Evolutionary conservation across 108 stramenopile species (phyloP), one percentile per base, ranked within the genome.

Genomic region (Aurantiochytrium sp.): DNA sequence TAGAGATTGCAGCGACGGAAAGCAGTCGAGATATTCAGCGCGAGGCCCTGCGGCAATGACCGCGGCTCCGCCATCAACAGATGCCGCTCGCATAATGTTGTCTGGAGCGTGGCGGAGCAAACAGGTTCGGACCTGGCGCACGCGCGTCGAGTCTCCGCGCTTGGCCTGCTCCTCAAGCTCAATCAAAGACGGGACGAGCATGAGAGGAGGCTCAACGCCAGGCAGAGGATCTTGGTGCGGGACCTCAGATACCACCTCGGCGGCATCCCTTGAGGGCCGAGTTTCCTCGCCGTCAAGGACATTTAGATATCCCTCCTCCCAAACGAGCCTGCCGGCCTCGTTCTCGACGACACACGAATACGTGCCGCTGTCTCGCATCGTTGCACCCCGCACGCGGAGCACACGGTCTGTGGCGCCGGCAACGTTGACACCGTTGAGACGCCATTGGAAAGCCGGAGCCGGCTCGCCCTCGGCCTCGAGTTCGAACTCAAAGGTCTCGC

Each of bases 271-370:
- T 53, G 4, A 4, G 76, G 51, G n/a, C 51, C n/a, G 49, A 53
- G 76, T 25, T 25, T 53, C 51, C 49, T 47, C 25, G n/a, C 51
- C n/a, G 8, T 47, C 76, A 53, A 83, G 12, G 25, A 83, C 76
- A 23, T 83, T 83, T 0, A 83, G 49, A 23, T 83, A 83, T 8
- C 76, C 76, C 49, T 83, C 76, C 76, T 83, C 76, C 76, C 76
- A 83, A 0, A 83, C 49, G 28, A 83, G 25, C 6, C 76, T 10
- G 1, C 76, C 76, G n/a, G 76, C 76, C 51, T 83, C 49, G 23
- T 83, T 83, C 51, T 83, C 76, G 45, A 83, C 76, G 49, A 83
- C 51, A 53, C 76, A 83, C n/a, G 76, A 53, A 45, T 83, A 83
- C 6, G 76, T 83, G 76, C 76, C 76, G 51, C 76, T 83, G 51